Evolutionary conservation across 1,139 yeast genomes (phyloP).

Genomic region (Diutina pseudorugosa): DNA sequence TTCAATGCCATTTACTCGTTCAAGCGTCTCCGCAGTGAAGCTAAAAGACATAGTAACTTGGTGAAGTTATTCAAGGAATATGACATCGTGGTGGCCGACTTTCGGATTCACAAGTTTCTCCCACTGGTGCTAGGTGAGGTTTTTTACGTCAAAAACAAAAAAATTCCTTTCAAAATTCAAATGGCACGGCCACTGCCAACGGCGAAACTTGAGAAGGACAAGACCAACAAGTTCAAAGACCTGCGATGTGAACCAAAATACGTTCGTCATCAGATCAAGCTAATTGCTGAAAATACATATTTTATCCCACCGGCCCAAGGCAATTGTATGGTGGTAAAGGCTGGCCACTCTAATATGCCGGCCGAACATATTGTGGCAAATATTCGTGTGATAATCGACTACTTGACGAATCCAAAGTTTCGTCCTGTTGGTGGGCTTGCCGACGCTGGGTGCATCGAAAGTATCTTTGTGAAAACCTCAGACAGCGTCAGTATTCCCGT

Average conservation of each 20-base stretch:
- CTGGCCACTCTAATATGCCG: constrained; percentile 41
- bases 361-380: constrained; percentile 35
- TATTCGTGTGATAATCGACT: constrained; percentile 41
- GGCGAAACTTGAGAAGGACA: constrained; percentile 19
- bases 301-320: constrained; percentile 52
- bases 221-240: constrained; percentile 26
- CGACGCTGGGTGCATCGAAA: constrained; percentile 28
- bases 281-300: constrained; percentile 48
- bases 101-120: constrained; percentile 46
- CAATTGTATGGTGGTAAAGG: constrained; percentile 32
- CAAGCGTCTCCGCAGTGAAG: constrained; percentile 40
- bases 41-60: constrained; percentile 28
- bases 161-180: constrained; percentile 54
- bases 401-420: constrained; percentile 33
- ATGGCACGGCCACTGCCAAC: constrained; percentile 25
- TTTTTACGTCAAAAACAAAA: constrained; percentile 46
- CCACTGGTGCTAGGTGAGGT: constrained; percentile 44
- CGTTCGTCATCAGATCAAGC: constrained; percentile 45
- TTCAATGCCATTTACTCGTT: constrained; percentile 48
- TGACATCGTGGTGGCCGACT: constrained; percentile 57
- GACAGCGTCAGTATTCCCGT: constrained; percentile 50
- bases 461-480: constrained; percentile 47
- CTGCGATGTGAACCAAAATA: constrained; percentile 50
- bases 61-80: constrained; percentile 42
- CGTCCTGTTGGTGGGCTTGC: constrained; percentile 52